phyloP scores from a whole-genome alignment of 768 basidiomycete genomes.

The Lentinula sp. region DNA sequence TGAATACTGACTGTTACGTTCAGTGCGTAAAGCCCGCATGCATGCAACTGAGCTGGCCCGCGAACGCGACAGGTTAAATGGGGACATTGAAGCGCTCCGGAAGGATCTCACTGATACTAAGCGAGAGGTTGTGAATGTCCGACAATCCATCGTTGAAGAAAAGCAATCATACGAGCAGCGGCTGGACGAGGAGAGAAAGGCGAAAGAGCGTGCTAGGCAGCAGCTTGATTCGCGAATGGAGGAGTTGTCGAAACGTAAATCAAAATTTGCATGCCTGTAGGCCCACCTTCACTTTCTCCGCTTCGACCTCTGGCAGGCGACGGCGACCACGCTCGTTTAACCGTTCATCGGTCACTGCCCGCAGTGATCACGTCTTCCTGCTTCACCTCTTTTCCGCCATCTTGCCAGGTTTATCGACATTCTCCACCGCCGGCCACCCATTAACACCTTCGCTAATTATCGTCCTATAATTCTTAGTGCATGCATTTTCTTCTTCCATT shows the following conservation, averaged over 20 bases:
- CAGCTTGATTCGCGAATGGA: conserved; percentile 88
- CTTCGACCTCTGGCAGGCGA: conserved; percentile 7
- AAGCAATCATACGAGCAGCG: conserved; percentile 81
- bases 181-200: conserved; percentile 80
- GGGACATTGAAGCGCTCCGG: conserved; percentile 61
- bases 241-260: conserved; percentile 78
- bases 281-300: conserved; percentile 11
- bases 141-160: conserved; percentile 80
- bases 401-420: background rate
- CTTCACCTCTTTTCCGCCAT: conserved; percentile 20
- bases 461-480: background rate
- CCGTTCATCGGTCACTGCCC: background rate
- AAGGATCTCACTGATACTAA: conserved; percentile 73
- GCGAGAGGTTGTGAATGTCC: conserved; percentile 71
- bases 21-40: conserved; percentile 91
- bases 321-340: conserved; percentile 11
- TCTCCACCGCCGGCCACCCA: background rate
- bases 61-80: conserved; percentile 72
- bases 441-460: background rate
- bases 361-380: conserved; percentile 9
- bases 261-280: conserved; percentile 88
- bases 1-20: background rate
- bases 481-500: background rate
- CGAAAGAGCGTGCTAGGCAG: conserved; percentile 83
- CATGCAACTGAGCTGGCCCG: conserved; percentile 86